Base-by-base conservation (phyloP, 2,329 filamentous ascomycete genomes). In the Ceratocystis colombiana region DNA sequence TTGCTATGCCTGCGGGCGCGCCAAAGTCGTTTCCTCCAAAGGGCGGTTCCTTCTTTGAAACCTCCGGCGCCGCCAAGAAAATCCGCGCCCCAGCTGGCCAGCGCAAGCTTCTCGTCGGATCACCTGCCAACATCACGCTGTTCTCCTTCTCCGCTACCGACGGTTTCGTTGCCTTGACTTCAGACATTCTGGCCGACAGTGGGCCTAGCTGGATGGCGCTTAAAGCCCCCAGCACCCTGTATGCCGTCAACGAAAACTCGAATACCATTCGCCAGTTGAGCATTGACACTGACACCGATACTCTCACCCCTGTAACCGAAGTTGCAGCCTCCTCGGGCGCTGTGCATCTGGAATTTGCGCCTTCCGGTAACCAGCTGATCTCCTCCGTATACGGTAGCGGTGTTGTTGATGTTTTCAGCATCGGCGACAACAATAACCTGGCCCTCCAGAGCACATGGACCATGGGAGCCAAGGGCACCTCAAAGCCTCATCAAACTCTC, bases 221-320 rank as follows among this genome's bases (percentile, higher is more conserved):
- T 71, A 75, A 74, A 62, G 68, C 73, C 20, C 75, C 76, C 30
- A 73, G 76, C 70, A 70, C 72, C 3, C 67, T 82, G 55, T 82
- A 80, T 67, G 77, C 77, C 57, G 77, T 79, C 22, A 75, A 82
- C 68, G 80, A 83, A 75, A 77, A 76, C 69, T 73, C 74, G 69
- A 71, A 72, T 62, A 70, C 72, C 57, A 72, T 77, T n/a, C 74
- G 75, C 67, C 70, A 77, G 17, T 79, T 79, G 70, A 73, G 71
- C 20, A 69, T 79, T 41, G 74, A 79, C 68, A 68, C 71, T 3
- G 68, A 69, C 45, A 70, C 70, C 50, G 73, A 73, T 68, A 66
- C 64, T 2, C 22, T 68, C 17, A 71, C 72, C 20, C 77, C 75
- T 64, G 73, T 71, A 30, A 70, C 81, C 55, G 72, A 70, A 72